Evolutionary conservation across 345 rosid species (phyloP), one percentile per base, ranked within the genome.

Genomic region (Barbarea vulgaris): DNA sequence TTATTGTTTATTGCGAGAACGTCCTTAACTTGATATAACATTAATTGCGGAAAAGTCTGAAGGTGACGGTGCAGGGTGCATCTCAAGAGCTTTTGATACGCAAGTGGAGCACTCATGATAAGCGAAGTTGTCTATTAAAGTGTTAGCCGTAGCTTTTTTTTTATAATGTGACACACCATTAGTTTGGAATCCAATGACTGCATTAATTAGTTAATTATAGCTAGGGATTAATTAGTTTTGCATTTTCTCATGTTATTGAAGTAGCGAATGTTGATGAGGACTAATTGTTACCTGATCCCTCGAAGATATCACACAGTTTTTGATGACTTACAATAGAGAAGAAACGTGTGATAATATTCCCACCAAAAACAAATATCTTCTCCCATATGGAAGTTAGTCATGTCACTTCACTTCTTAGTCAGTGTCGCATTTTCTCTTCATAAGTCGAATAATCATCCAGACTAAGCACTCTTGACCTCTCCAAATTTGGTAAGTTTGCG

Each of bases 31-130:
- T 24, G 25, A 24, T 24, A 39, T 42, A 4, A 37, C 12, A 37
- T 42, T 44, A 62, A 69, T 53, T 42, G 57, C 22, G 62, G 70
- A 61, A 60, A 60, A 69, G 65, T 47, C 27, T 18, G 5, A 14
- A 68, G 64, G 48, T 36, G 71, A 44, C 22, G 78, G 78, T 74
- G 31, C 53, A 51, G 27, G 44, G 24, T 73, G 28, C 70, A 74
- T 53, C 7, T 69, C 5, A 34, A 62, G 50, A 69, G 58, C 65
- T 62, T 76, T 53, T 76, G 66, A 77, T 76, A 69, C 75, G 75
- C 47, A 76, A 69, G 80, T 76, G 80, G 80, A 77, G 70, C 70
- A 76, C 59, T 76, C 80, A 69, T 76, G 80, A 76, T 69, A 76
- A 62, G 75, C 13, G 51, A 69, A 54, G 58, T 34, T 69, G 70